Evolutionary conservation across 441 rosid genomes (phyloP), one percentile per base, ranked within the genome.

Genomic region (Erodium moschatum): DNA sequence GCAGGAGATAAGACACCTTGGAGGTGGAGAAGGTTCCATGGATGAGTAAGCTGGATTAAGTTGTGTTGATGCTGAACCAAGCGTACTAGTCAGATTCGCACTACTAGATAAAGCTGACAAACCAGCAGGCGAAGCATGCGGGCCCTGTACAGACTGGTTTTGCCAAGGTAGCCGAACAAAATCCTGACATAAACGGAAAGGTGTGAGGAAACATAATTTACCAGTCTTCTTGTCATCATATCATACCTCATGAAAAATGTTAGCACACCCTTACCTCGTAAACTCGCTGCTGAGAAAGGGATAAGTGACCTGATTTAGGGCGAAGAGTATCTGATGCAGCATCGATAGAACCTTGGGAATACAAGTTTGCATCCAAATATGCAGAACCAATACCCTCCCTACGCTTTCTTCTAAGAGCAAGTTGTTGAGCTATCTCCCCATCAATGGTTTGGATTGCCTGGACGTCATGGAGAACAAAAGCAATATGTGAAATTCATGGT

Each of bases 81-180:
- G 85, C 46, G 82, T 54, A 75, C 84, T 80, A 66, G 82, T 69
- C 42, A 85, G 73, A 70, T 77, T 84, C 79, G 81, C 66, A 65
- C 84, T 88, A 66, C 75, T 79, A 67, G 96, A 80, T 64, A 87
- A 76, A 78, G 83, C 67, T 70, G 87, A 76, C 76, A 87, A 75
- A 44, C 85, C 80, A n/a, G 84, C 74, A 61, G 92, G 79, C 72
- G 82, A 38, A 50, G 85, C 66, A 74, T 85, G 90, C n/a, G 97
- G 76, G 18, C 79, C 81, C 76, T 86, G 96, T 78, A 77, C 79
- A 62, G 98, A 86, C 70, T 89, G 99, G 71, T 87, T 95, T 84
- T 92, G 98, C 97, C 86, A 90, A 58, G 98, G 99, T 81, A 90
- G 91, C 73, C 93, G 87, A 79, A 92, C 93, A 73, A 95, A 95